These are phyloP conservation scores for Thoreauomyces humboldtii DNA, from an alignment of 192 early-diverging fungal genomes.

Conservation along the genomic window DNA sequence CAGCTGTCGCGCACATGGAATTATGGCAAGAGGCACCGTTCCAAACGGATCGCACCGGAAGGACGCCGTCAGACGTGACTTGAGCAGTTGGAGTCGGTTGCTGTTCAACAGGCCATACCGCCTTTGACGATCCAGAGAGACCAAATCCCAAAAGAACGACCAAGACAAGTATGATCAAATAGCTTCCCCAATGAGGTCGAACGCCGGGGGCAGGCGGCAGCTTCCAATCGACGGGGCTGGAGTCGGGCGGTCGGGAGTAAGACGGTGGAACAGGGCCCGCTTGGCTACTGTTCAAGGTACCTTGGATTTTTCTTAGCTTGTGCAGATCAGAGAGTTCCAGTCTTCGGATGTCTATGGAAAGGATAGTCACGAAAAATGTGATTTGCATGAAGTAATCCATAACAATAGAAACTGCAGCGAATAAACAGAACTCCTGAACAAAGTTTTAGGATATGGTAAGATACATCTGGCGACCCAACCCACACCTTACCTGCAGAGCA, in stretches of 20 bases:
- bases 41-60: background rate
- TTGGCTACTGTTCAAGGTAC: too few relatives aligned
- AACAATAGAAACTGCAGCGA: conserved; percentile 61
- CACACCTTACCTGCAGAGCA: conserved; percentile 51
- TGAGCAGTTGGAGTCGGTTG: too few relatives aligned
- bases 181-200: conserved; percentile 29
- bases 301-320: conserved; percentile 23
- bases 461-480: too few relatives aligned
- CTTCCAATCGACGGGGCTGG: too few relatives aligned
- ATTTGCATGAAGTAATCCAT: conserved; percentile 80
- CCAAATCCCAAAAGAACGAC: conserved; percentile 35
- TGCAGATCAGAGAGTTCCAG: conserved; percentile 54
- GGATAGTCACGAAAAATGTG: conserved; percentile 73
- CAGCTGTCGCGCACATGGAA: conserved; percentile 34
- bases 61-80: too few relatives aligned
- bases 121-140: conserved; percentile 31
- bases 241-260: too few relatives aligned
- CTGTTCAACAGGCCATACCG: too few relatives aligned
- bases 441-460: too few relatives aligned
- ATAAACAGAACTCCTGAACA: conserved; percentile 70
- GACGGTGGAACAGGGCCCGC: too few relatives aligned
- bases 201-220: conserved; percentile 4
- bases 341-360: conserved; percentile 82
- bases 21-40: conserved; percentile 22
- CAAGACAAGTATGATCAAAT: conserved; percentile 30